Evolutionary conservation across 768 basidiomycete species (phyloP), one percentile per base, ranked within the genome.

Genomic region (Termitomyces sp.): DNA sequence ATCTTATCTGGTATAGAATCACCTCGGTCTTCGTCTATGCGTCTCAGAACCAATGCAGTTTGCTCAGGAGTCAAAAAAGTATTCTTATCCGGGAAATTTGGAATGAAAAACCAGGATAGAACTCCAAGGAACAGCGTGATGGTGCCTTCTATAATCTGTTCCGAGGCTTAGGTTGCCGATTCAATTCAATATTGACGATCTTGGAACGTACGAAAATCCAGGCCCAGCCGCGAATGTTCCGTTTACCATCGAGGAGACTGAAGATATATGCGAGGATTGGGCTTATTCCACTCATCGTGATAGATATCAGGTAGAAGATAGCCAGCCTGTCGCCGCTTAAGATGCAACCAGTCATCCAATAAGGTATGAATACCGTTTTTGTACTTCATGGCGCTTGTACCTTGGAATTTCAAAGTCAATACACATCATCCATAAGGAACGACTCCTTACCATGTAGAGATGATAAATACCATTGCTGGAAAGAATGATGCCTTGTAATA

Each of bases 21-120:
- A 12, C 80, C 79, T n/a, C 81, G 76, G 63, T 82, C 82, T 5
- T 79, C 77, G 57, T 82, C 79, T 46, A 82, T 77, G 12, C 82
- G 78, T 65, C 72, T 74, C 49, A 83, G 57, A 29, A 83, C 74
- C 46, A 81, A 60, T 2, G 72, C 73, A 14, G 80, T 81, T 67
- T 81, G 77, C 53, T 78, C 73, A 5, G 72, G 65, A 10, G 76
- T 75, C 48, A 82, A 69, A 68, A 82, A 82, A 2, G 60, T 75
- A 66, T 82, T 83, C 63, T 71, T 71, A 61, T 82, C 77, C 10
- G 81, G 82, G 62, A 82, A 82, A 31, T 80, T 76, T 2, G 79
- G 77, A 56, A 81, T 72, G 62, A 74, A 75, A 56, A 79, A 68
- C 73, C 75, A 82, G 32, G 76, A 72, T n/a, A 76, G 29, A 40